These are phyloP conservation scores for Aspergillus bombycis DNA, from an alignment of 2,329 filamentous ascomycete species.

Conservation along the genomic window DNA sequence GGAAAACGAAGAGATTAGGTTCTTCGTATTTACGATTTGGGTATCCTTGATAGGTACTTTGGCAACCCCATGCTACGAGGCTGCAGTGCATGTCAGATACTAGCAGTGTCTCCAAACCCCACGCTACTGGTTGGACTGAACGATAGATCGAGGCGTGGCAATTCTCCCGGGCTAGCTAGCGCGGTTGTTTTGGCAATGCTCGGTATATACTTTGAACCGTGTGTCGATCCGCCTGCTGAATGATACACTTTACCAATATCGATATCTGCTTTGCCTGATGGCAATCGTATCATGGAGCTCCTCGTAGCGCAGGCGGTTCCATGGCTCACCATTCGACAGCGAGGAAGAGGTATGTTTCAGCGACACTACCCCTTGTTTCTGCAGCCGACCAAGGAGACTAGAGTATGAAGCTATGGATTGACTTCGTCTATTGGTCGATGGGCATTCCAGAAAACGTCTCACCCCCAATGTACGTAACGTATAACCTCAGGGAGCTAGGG, in stretches of 20 bases:
- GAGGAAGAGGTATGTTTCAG: too few relatives aligned
- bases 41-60: too few relatives aligned
- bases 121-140: too few relatives aligned
- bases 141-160: neutral
- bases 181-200: neutral
- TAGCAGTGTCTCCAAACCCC: too few relatives aligned
- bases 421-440: neutral
- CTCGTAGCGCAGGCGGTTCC: neutral
- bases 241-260: neutral
- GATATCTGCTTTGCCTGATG: neutral
- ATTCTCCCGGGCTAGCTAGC: neutral
- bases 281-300: neutral
- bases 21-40: too few relatives aligned
- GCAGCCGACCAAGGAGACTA: neutral
- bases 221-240: neutral
- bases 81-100: too few relatives aligned
- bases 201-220: neutral
- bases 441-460: neutral
- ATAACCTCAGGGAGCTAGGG: neutral
- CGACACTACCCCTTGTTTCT: neutral
- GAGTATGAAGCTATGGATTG: neutral
- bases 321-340: neutral
- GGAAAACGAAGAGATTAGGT: neutral
- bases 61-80: too few relatives aligned
- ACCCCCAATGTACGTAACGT: neutral